Evolutionary conservation across 169 alveolate species (phyloP).

Genomic region (Fabrea salina): DNA sequence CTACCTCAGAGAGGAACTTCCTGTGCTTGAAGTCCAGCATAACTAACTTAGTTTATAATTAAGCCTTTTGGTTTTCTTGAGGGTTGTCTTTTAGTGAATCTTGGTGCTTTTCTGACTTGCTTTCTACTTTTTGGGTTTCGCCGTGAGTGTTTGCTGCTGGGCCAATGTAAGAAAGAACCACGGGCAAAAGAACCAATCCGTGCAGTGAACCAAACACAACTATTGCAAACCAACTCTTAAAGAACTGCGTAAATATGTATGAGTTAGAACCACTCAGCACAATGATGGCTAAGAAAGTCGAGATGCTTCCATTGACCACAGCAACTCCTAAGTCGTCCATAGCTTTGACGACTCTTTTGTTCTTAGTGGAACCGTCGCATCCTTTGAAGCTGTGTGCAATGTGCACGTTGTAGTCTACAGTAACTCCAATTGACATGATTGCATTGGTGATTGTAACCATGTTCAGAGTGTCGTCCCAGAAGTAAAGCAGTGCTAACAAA

Average conservation of each 20-base stretch:
- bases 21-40: too few species aligned
- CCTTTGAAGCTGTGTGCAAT: constrained; percentile 7
- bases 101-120: too few species aligned
- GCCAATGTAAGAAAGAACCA: too few species aligned
- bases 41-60: too few species aligned
- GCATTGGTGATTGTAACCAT: background rate
- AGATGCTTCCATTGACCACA: constrained; percentile 23
- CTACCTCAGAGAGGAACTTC: too few species aligned
- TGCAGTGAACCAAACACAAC: background rate
- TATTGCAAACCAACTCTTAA: constrained; percentile 20
- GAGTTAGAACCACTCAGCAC: constrained; percentile 14
- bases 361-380: background rate
- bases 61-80: too few species aligned
- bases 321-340: background rate
- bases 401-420: constrained; percentile 28
- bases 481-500: background rate
- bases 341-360: background rate
- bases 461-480: constrained; percentile 15
- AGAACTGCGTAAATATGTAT: background rate
- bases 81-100: too few species aligned
- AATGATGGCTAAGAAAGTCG: constrained; percentile 21
- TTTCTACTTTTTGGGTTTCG: too few species aligned
- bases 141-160: too few species aligned
- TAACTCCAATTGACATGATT: constrained; percentile 9
- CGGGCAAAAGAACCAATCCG: constrained; percentile 22